Percentiles rank a stretch among this genome's conserved stretches.
phyloP scores from a whole-genome alignment of 2,329 filamentous ascomycete species.

The Diplodia seriata region DNA sequence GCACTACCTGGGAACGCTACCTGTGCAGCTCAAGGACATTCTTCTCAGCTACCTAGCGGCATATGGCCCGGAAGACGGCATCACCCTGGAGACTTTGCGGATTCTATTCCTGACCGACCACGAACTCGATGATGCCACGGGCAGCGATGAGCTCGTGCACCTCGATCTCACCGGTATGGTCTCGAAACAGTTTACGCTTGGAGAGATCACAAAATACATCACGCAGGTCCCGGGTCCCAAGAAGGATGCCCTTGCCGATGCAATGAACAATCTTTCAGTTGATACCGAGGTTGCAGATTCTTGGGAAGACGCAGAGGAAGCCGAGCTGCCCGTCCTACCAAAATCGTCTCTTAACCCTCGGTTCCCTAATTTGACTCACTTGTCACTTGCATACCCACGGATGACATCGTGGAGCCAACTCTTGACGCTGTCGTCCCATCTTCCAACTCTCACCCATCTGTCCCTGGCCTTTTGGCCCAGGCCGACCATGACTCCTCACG shows the following conservation, averaged over 20 bases:
- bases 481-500: constrained; percentile 64
- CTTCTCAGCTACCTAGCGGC: constrained; percentile 64
- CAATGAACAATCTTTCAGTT: constrained; percentile 36
- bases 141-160: constrained; percentile 54
- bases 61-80: constrained; percentile 53
- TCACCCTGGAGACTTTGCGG: constrained; percentile 56
- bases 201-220: constrained; percentile 57
- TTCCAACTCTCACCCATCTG: constrained; percentile 66
- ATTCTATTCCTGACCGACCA: constrained; percentile 56
- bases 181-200: constrained; percentile 57
- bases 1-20: constrained; percentile 60
- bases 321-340: constrained; percentile 32
- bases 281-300: constrained; percentile 48
- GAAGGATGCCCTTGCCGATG: constrained; percentile 32
- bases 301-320: constrained; percentile 50
- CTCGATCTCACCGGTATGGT: constrained; percentile 62
- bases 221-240: constrained; percentile 33
- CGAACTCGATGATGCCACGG: constrained; percentile 43
- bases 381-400: constrained; percentile 64
- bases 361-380: constrained; percentile 62
- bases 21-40: constrained; percentile 58
- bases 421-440: constrained; percentile 58
- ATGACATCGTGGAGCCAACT: constrained; percentile 63
- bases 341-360: constrained; percentile 36
- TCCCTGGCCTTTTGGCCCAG: constrained; percentile 68